Percentiles rank a stretch among this genome's conserved stretches.
Conservation (phyloP, 208 protist species). For the Leptomonas seymouri region DNA sequence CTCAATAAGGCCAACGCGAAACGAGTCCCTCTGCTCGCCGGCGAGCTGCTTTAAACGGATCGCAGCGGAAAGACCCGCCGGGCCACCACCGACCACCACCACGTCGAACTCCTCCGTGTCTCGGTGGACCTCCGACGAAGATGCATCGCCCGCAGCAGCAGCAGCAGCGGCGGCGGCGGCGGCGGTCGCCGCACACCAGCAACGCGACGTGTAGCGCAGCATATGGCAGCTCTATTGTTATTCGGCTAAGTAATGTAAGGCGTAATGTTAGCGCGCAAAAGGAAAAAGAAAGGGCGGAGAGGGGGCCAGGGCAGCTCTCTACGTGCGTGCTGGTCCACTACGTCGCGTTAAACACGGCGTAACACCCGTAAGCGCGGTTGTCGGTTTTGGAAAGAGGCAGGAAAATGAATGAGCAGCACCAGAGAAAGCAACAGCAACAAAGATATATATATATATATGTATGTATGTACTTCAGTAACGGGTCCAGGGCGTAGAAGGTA, state of each 20-base stretch:
- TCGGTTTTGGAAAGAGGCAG: background rate
- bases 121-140: constrained; percentile 48
- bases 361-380: background rate
- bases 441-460: background rate
- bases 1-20: constrained; percentile 95
- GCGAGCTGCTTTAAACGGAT: constrained; percentile 96
- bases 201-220: constrained; percentile 43
- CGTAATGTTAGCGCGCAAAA: background rate
- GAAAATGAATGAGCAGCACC: background rate
- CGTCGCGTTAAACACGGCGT: background rate
- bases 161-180: constrained; percentile 28
- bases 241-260: constrained; percentile 1
- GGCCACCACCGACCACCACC: constrained; percentile 96
- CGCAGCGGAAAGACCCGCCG: constrained; percentile 94
- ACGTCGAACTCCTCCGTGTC: constrained; percentile 96
- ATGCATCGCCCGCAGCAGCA: background rate
- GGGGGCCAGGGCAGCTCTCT: background rate
- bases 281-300: background rate
- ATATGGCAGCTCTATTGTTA: constrained; percentile 28
- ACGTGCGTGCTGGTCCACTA: too few relatives aligned
- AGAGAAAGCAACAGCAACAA: background rate
- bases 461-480: background rate
- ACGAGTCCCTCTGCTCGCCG: constrained; percentile 70
- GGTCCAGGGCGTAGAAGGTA: too few relatives aligned
- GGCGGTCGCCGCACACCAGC: constrained; percentile 40